Evolutionary conservation across 73 alveolate species (phyloP).

Genomic region (Uronychia binucleata): DNA sequence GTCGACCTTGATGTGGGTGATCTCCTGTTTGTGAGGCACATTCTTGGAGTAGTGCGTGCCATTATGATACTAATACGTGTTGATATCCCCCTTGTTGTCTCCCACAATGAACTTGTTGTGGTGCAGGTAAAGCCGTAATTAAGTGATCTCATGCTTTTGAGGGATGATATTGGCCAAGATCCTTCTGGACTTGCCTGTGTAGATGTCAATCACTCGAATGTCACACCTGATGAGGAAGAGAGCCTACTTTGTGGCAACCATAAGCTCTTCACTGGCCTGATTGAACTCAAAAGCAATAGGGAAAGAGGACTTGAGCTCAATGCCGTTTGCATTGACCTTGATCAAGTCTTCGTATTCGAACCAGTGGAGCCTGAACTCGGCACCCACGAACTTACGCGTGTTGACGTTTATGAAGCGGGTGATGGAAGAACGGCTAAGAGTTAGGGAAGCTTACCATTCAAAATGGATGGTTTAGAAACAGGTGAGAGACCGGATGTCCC

Average conservation of each 20-base stretch:
- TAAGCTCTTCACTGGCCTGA: constrained; percentile 19
- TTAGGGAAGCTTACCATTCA: constrained; percentile 33
- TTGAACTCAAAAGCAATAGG: constrained; percentile 48
- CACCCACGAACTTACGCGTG: constrained; percentile 22
- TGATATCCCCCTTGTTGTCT: constrained; percentile 35
- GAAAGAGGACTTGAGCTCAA: constrained; percentile 15
- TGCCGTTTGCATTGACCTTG: constrained; percentile 42
- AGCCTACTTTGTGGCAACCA: constrained; percentile 34
- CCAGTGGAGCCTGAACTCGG: constrained; percentile 49
- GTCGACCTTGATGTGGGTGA: constrained; percentile 40
- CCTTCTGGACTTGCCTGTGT: constrained; percentile 34
- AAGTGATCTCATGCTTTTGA: constrained; percentile 45
- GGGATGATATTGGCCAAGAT: constrained; percentile 37
- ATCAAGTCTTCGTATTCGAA: constrained; percentile 50
- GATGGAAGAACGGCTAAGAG: constrained; percentile 30
- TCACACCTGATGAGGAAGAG: constrained; percentile 3
- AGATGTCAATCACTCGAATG: constrained; percentile 34
- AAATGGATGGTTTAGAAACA: constrained; percentile 39
- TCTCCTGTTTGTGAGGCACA: constrained; percentile 42
- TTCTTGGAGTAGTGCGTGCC: constrained; percentile 25
- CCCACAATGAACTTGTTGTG: constrained; percentile 37
- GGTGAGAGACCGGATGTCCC: constrained; percentile 44
- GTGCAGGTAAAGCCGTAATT: constrained; percentile 28
- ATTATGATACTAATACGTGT: constrained; percentile 23
- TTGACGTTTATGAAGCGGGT: constrained; percentile 34